Percentiles rank a stretch among this genome's conserved stretches.
Evolutionary conservation across 768 basidiomycete genomes (phyloP).

Genomic region (Pulveroboletus sp.): DNA sequence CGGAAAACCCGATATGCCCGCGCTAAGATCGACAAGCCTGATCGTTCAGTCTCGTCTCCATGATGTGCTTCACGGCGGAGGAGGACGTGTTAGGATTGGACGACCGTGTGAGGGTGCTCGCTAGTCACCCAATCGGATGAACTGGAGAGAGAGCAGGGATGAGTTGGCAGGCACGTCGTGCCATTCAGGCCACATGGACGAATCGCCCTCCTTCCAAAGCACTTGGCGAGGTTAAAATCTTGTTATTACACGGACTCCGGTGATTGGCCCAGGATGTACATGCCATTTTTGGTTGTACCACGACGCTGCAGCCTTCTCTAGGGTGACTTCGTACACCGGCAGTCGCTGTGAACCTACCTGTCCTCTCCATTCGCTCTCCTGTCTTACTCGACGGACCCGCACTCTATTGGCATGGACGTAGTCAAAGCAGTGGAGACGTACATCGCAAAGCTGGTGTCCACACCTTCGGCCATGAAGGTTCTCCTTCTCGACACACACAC

Average conservation of each 20-base stretch:
- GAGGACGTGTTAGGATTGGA: not conserved
- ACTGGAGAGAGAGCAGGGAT: no score
- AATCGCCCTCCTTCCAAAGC: not conserved
- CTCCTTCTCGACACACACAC: slow-evolving; percentile 92
- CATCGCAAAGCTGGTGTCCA: slow-evolving; percentile 81
- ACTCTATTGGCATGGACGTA: slow-evolving; percentile 70
- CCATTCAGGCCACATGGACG: not conserved
- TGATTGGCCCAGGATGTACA: not conserved
- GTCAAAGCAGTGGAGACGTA: slow-evolving; percentile 94
- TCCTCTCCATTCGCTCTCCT: not conserved
- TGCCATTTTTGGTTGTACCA: not conserved
- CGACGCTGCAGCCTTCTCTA: no score
- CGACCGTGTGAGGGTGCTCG: not conserved
- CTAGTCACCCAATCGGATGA: no score
- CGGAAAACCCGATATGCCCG: no score
- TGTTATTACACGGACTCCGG: no score
- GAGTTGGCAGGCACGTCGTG: not conserved
- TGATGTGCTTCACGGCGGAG: not conserved
- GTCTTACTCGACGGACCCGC: not conserved
- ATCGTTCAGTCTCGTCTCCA: no score
- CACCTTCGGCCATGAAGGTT: slow-evolving; percentile 90
- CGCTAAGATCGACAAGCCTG: no score
- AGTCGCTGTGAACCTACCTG: no score
- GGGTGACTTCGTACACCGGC: no score
- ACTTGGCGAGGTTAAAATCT: not conserved